Base-by-base conservation (phyloP, 164 flowering plant species). In the Vitis rupestris region DNA sequence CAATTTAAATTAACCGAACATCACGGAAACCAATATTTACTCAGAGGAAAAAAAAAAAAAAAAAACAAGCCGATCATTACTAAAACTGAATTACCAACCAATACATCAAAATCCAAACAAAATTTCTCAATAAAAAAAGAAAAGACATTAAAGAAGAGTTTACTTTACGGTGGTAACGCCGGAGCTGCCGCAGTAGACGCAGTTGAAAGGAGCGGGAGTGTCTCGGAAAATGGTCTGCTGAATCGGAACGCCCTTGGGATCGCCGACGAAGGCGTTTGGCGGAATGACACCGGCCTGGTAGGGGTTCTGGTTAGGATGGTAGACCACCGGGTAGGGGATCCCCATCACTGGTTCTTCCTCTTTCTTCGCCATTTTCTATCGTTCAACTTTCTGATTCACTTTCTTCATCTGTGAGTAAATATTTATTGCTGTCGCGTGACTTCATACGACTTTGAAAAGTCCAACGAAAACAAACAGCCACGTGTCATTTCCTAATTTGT, bases 181-280 rank as follows among this genome's bases (percentile, higher is more conserved):
- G 48, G 94, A 59, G 19, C 63, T 64, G 4, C 91, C 93, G 48
- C 98, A 94, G 80, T 74, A 77, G 23, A 71, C 74, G 74, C 98
- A 93, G 68, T 69, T 85, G 74, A 93, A 86, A 8, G 98, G 98
- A 51, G 98, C 97, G 9, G 98, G 94, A 52, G 93, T 93, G 72
- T 91, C 98, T 31, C 90, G 76, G 80, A 73, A 93, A 17, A 93
- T 86, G 9, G 98, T 94, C 79, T 94, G 97, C 27, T 86, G 93
- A 50, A 92, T 70, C n/a, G 97, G 98, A 49, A 86, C 76, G 4
- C 93, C 93, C 63, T 87, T 88, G 2, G 98, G 98, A 67, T 93
- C 90, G 1, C 84, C 88, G 73, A 67, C 69, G 19, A 91, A 53
- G 67, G 97, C 94, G 82, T 89, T 85, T 1, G 98, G 89, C 2